phyloP scores from a whole-genome alignment of 1,284 basidiomycete genomes.

The Trichosporon coremiiforme region DNA sequence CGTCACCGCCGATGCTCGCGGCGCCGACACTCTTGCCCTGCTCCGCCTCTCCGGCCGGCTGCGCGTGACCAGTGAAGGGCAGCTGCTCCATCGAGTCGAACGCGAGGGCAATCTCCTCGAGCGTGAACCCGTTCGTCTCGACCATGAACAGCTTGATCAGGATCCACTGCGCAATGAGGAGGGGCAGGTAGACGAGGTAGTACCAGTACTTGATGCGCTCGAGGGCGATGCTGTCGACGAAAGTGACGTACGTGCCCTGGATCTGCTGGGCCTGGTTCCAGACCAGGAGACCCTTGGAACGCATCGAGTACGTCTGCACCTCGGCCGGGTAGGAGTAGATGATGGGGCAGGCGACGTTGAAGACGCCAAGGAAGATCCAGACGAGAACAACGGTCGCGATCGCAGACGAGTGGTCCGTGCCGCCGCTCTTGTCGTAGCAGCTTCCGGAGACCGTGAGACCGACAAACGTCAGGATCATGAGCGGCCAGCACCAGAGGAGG shows the following conservation, averaged over 20 bases:
- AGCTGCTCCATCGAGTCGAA: slow-evolving; percentile 38
- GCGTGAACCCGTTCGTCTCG: slow-evolving; percentile 54
- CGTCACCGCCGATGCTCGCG: not conserved
- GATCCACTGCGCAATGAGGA: slow-evolving; percentile 41
- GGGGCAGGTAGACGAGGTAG: slow-evolving; percentile 46
- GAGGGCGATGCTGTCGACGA: slow-evolving; percentile 55
- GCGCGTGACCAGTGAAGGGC: slow-evolving; percentile 23
- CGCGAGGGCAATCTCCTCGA: slow-evolving; percentile 53
- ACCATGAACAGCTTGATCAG: slow-evolving; percentile 50
- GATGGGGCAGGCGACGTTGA: slow-evolving; percentile 54
- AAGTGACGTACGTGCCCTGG: slow-evolving; percentile 36
- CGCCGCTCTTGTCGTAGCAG: slow-evolving; percentile 43
- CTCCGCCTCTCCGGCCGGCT: slow-evolving; percentile 11
- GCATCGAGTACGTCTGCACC: slow-evolving; percentile 55
- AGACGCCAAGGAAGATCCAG: slow-evolving; percentile 55
- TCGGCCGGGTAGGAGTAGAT: slow-evolving; percentile 55
- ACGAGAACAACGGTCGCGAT: slow-evolving; percentile 53
- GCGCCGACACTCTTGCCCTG: not conserved
- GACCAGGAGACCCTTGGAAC: slow-evolving; percentile 55
- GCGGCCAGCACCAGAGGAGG: slow-evolving; percentile 54
- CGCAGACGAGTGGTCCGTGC: slow-evolving; percentile 39
- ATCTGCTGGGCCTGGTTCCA: slow-evolving; percentile 55
- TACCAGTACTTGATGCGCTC: slow-evolving; percentile 52
- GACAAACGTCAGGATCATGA: slow-evolving; percentile 45
- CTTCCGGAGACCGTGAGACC: slow-evolving; percentile 51